Evolutionary conservation across 768 basidiomycete genomes (phyloP), one percentile per base, ranked within the genome.

Genomic region (Agaricus blazei): DNA sequence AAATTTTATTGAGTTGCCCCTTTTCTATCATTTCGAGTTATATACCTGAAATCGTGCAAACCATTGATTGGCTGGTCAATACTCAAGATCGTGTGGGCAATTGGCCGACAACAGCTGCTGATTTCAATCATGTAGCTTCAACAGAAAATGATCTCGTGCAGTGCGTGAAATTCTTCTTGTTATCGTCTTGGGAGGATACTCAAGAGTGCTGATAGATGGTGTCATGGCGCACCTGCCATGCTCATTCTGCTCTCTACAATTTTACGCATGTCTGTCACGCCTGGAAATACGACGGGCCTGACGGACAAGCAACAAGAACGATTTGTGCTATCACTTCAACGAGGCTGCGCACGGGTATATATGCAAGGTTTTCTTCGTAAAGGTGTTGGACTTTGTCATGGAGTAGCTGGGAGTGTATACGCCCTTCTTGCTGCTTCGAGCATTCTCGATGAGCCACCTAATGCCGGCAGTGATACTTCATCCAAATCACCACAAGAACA

Each of bases 381-480:
- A 63, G 82, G 83, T 9, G 66, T 82, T n/a, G 82, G 83, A 0
- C 68, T 84, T 9, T 84, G 83, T 61, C 82, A 84, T 58, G 83
- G 83, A 4, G 72, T 79, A 4, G 79, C 72, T 8, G 82, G 83
- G 3, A 75, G 69, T n/a, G 73, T 82, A 5, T 82, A 75, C 56
- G 78, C 78, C 2, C 71, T 83, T 9, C 70, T 84, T 23, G 73
- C 78, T 0, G 74, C 71, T 1, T 75, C 80, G 0, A 71, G 75
- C 45, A 74, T 68, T 1, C 67, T 81, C n/a, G 75, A 77, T 44
- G 61, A 60, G 41, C 59, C 59, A 23, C 28, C 7, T 24, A 34
- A 27, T 34, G n/a, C 36, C 15, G 29, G 12, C 4, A 9, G 45
- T 4, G 2, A 27, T 14, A 27, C 42, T 19, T 26, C 44, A 27